Evolutionary conservation across 495 filamentous ascomycete genomes (phyloP).

Genomic region (Xeromyces bisporus): DNA sequence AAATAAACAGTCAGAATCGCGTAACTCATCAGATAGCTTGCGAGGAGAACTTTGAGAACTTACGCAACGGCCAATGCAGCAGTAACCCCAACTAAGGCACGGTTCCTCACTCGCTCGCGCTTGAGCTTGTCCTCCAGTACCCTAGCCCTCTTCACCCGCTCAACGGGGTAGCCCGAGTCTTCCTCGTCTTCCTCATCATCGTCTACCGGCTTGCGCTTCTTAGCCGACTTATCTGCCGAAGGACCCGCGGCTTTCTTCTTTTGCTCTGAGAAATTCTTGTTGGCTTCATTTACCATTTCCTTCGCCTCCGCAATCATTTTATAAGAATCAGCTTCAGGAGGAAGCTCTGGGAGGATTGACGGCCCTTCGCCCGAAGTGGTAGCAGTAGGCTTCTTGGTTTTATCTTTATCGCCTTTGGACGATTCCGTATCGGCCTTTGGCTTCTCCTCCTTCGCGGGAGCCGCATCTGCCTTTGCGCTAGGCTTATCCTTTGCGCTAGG

Average conservation of each 20-base stretch:
- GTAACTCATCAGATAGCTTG: too few species aligned
- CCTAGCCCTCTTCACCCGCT: slow-evolving; percentile 55
- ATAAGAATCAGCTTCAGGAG: slow-evolving; percentile 54
- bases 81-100: slow-evolving; percentile 68
- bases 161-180: slow-evolving; percentile 26
- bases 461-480: slow-evolving; percentile 20
- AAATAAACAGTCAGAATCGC: slow-evolving; percentile 9
- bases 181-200: slow-evolving; percentile 39
- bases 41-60: too few species aligned
- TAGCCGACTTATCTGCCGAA: slow-evolving; percentile 28
- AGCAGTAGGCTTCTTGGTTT: slow-evolving; percentile 51
- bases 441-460: slow-evolving; percentile 16
- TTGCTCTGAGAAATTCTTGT: slow-evolving; percentile 34
- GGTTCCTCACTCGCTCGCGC: slow-evolving; percentile 66
- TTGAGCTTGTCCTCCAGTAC: slow-evolving; percentile 57
- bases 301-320: slow-evolving; percentile 74
- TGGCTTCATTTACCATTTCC: slow-evolving; percentile 76
- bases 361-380: slow-evolving; percentile 68
- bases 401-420: slow-evolving; percentile 33
- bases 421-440: slow-evolving; percentile 49
- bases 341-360: slow-evolving; percentile 45
- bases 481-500: slow-evolving; percentile 16
- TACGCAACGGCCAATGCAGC: slow-evolving; percentile 80
- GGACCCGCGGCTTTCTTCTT: slow-evolving; percentile 18
- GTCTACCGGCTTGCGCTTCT: slow-evolving; percentile 76